Base-by-base conservation (phyloP, 2,329 filamentous ascomycete genomes). In the Aureobasidium sp. region DNA sequence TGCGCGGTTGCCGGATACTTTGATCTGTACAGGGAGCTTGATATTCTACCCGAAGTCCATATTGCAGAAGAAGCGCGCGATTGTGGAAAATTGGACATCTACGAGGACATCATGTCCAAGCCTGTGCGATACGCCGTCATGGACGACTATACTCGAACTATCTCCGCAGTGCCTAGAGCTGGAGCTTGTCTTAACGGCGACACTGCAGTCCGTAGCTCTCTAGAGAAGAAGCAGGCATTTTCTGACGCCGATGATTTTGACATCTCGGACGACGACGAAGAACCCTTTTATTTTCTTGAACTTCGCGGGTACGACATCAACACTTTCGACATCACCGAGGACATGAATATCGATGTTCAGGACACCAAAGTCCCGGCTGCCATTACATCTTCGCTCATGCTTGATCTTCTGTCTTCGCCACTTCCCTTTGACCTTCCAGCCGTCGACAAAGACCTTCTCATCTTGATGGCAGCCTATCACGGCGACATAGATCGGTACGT, bases 51-150 rank as follows among this genome's bases (percentile, higher is more conserved):
- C 1, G 76, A 78, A 36, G 68, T 72, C 6, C 68, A 70, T 37
- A 72, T 78, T 31, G 75, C 76, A 0, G 77, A 77, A 58, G 76
- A 78, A 63, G 75, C 76, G 8, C 68, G 72, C 6, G 73, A 77
- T 15, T 53, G 41, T 36, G 66, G 66, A 17, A 63, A 49, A 27
- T n/a, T 60, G 25, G 62, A 34, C 8, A 65, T 68, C 41, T 67
- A 49, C 37, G 57, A 66, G 1, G 17, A 52, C 25, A 73, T 78
- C 27, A 73, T 77, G 66, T 51, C 60, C 0, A 14, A 61, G 0
- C 63, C 66, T 1, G 27, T 65, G 7, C 65, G 68, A n/a, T 77
- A 72, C 60, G 56, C 44, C 0, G 64, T 76, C 29, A 75, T 78
- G 72, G 66, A 78, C 62, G 76, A 78, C 63, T 77, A 75, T 62